These are phyloP conservation scores for Didymella lethalis DNA, from an alignment of 2,329 filamentous ascomycete genomes.

Conservation along the genomic window DNA sequence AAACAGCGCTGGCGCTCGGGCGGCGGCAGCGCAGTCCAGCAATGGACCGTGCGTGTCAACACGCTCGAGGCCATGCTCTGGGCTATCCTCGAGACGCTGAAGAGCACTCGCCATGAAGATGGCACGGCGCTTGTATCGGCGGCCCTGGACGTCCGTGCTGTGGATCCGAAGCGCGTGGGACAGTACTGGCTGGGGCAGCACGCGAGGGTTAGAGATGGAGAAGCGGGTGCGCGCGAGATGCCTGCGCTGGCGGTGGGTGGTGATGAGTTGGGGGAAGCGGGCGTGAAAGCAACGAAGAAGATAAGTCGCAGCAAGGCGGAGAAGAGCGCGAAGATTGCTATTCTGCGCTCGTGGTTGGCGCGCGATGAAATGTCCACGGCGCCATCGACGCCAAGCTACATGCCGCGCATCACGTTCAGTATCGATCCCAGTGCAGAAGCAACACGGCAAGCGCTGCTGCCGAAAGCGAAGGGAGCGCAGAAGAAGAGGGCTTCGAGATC, in stretches of 20 bases:
- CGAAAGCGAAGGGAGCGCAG: not conserved
- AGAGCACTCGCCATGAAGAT: not conserved
- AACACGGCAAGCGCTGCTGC: conserved; percentile 20
- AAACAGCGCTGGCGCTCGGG: conserved; percentile 70
- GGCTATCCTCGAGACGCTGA: conserved; percentile 58
- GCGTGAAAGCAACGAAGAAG: conserved; percentile 33
- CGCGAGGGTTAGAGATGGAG: conserved; percentile 14
- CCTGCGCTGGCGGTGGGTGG: not conserved
- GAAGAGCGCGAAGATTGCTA: conserved; percentile 69
- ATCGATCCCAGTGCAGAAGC: conserved; percentile 19
- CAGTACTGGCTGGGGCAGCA: conserved; percentile 46
- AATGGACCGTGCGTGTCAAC: conserved; percentile 86
- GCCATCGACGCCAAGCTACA: conserved; percentile 6
- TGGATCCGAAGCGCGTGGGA: conserved; percentile 51
- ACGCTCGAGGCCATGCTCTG: conserved; percentile 84
- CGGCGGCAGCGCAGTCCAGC: conserved; percentile 70
- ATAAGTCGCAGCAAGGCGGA: conserved; percentile 52
- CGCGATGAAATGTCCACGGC: conserved; percentile 20
- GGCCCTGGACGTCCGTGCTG: conserved; percentile 33
- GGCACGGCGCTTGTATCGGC: not conserved
- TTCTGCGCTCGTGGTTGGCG: conserved; percentile 57
- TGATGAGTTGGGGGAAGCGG: conserved; percentile 13
- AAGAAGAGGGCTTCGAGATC: not conserved
- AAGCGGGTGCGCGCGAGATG: conserved; percentile 17
- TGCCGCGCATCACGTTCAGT: conserved; percentile 29